phyloP scores from a whole-genome alignment of 164 flowering plant species.

The Magnolia changhungtana region DNA sequence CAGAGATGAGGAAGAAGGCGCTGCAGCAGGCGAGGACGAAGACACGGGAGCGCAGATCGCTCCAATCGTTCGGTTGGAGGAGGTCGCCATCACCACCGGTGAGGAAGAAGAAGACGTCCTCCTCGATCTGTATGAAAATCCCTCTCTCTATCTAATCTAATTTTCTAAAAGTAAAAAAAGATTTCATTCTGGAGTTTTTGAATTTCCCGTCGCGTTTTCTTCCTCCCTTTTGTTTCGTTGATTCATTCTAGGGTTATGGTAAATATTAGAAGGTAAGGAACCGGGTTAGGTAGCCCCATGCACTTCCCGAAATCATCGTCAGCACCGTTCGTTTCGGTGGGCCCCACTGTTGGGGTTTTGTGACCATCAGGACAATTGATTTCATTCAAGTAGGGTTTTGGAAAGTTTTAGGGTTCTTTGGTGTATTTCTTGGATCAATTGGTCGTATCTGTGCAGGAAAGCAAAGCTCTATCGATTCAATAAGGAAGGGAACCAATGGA shows the following conservation, averaged over 20 bases:
- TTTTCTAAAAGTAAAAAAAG: background rate
- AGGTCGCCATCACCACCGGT: slow-evolving; percentile 74
- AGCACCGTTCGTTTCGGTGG: too few relatives aligned
- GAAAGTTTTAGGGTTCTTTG: background rate
- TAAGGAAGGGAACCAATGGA: slow-evolving; percentile 41
- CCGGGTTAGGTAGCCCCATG: too few relatives aligned
- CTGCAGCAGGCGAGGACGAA: slow-evolving; percentile 57
- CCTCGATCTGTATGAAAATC: slow-evolving; percentile 44
- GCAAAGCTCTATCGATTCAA: slow-evolving; percentile 45
- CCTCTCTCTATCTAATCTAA: background rate
- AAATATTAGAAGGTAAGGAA: too few relatives aligned
- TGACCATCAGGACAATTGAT: too few relatives aligned
- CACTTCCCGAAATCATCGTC: too few relatives aligned
- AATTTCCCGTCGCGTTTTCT: background rate
- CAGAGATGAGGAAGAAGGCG: slow-evolving; percentile 46
- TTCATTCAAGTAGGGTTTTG: slow-evolving; percentile 19
- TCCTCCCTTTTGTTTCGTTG: background rate
- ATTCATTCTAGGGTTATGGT: background rate
- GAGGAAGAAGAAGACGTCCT: slow-evolving; percentile 71
- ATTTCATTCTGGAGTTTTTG: background rate
- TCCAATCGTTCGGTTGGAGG: slow-evolving; percentile 76
- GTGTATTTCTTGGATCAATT: background rate
- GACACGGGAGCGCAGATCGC: slow-evolving; percentile 86
- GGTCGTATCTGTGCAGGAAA: slow-evolving; percentile 18
- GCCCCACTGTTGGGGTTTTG: too few relatives aligned